These are phyloP conservation scores for Laetiporus sulphureus DNA, from an alignment of 1,284 basidiomycete genomes.

Conservation along the genomic window DNA sequence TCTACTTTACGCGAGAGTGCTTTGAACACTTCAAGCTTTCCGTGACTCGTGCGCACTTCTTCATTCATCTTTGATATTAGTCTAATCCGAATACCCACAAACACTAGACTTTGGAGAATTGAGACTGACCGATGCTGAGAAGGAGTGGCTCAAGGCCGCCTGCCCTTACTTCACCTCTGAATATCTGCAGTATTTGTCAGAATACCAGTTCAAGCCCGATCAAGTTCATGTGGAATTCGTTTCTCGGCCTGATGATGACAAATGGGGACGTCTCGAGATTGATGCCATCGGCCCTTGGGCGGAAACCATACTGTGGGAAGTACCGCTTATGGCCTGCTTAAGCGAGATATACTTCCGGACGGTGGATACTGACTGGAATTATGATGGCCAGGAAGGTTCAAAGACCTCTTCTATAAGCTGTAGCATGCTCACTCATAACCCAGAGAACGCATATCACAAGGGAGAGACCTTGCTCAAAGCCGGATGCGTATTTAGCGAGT, in stretches of 20 bases:
- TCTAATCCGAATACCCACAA: neutral
- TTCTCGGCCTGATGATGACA: conserved; percentile 40
- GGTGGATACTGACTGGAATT: conserved; percentile 77
- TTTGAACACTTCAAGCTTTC: conserved; percentile 61
- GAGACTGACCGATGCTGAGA: conserved; percentile 57
- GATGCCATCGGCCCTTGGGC: conserved; percentile 76
- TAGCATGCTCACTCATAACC: neutral
- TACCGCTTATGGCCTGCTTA: conserved; percentile 87
- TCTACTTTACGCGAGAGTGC: conserved; percentile 67
- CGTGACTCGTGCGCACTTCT: conserved; percentile 55
- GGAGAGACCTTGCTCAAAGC: conserved; percentile 59
- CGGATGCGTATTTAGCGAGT: conserved; percentile 83
- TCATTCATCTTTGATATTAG: neutral
- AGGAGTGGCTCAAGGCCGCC: conserved; percentile 54
- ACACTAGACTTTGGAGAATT: conserved; percentile 62
- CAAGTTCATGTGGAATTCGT: conserved; percentile 75
- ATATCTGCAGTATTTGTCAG: conserved; percentile 76
- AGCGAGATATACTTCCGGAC: conserved; percentile 73
- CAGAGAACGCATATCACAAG: conserved; percentile 64
- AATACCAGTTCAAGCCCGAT: conserved; percentile 73
- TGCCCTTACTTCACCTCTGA: conserved; percentile 74
- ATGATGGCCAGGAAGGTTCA: conserved; percentile 73
- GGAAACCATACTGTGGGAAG: conserved; percentile 94
- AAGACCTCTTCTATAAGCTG: neutral
- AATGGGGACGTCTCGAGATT: conserved; percentile 70